These are phyloP conservation scores for Acer negundo DNA, from an alignment of 345 rosid genomes.

Conservation along the genomic window DNA sequence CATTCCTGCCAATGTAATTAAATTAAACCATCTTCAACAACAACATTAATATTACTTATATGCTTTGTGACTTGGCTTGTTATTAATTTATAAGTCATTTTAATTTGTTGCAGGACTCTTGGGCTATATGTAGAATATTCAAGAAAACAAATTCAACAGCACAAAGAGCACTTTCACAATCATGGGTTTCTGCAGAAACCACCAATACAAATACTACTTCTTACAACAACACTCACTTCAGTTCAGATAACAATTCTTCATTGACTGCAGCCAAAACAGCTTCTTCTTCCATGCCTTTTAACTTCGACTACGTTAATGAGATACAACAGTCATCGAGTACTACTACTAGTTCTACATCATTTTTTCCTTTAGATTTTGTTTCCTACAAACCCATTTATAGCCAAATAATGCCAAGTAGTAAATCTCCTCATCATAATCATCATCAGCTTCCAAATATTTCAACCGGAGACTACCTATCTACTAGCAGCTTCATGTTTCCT, in stretches of 20 bases:
- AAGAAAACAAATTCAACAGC: slow-evolving; percentile 76
- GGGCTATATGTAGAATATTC: slow-evolving; percentile 97
- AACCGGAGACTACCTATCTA: slow-evolving; percentile 39
- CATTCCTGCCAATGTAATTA: slow-evolving; percentile 60
- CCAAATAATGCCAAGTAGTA: slow-evolving; percentile 13
- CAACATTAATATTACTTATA: not conserved
- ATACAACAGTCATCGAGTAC: slow-evolving; percentile 23
- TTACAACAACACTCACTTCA: slow-evolving; percentile 25
- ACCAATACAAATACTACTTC: slow-evolving; percentile 22
- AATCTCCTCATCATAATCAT: slow-evolving; percentile 2
- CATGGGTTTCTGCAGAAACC: slow-evolving; percentile 62
- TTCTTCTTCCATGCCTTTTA: slow-evolving; percentile 35
- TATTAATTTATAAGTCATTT: too few species aligned
- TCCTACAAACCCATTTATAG: slow-evolving; percentile 34
- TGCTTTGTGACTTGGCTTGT: too few species aligned
- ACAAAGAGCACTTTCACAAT: slow-evolving; percentile 72
- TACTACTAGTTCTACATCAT: slow-evolving; percentile 26
- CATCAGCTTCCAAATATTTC: slow-evolving; percentile 30
- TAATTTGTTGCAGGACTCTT: slow-evolving; percentile 59
- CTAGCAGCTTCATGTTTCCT: slow-evolving; percentile 40
- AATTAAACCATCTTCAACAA: not conserved
- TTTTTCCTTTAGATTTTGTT: slow-evolving; percentile 40
- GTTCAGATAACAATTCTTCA: slow-evolving; percentile 30
- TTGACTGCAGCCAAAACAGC: slow-evolving; percentile 23
- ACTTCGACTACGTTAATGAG: slow-evolving; percentile 20